A percentile compares a stretch with the other conserved stretches of the same genome.
Evolutionary conservation across 2,329 filamentous ascomycete genomes (phyloP).

Genomic region (Xylariaceae sp.): DNA sequence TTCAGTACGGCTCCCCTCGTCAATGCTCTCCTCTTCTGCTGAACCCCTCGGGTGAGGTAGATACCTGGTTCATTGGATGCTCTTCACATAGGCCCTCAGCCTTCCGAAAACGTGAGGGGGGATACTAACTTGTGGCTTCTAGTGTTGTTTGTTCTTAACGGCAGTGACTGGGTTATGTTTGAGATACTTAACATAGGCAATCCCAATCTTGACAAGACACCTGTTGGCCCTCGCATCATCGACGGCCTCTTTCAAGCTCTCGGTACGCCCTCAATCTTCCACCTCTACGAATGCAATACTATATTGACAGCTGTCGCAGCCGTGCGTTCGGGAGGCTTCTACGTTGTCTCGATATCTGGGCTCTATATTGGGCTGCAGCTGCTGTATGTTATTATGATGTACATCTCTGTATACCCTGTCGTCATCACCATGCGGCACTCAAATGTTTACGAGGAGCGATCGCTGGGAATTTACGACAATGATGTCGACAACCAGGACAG

Average conservation of each 20-base stretch:
- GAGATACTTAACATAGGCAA: conserved; percentile 60
- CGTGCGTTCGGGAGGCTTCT: conserved; percentile 59
- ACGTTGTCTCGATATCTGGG: conserved; percentile 52
- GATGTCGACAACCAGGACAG: conserved; percentile 13
- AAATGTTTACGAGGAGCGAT: conserved; percentile 56
- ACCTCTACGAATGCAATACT: neutral
- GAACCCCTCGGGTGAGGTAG: neutral
- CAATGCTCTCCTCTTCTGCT: neutral
- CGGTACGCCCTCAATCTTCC: conserved; percentile 26
- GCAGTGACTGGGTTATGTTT: conserved; percentile 58
- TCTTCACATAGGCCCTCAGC: too few relatives aligned
- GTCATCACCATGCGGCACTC: conserved; percentile 46
- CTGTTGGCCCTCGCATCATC: conserved; percentile 46
- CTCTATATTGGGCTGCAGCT: conserved; percentile 41
- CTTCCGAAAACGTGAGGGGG: too few relatives aligned
- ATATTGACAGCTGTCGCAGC: conserved; percentile 27
- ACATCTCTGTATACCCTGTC: conserved; percentile 41
- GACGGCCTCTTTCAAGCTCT: conserved; percentile 60
- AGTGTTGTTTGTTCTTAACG: conserved; percentile 47
- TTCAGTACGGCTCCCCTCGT: conserved; percentile 26
- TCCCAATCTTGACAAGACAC: conserved; percentile 42
- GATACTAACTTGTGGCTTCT: too few relatives aligned
- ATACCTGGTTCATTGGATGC: too few relatives aligned
- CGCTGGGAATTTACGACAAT: conserved; percentile 39
- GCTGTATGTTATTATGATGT: conserved; percentile 43